Evolutionary conservation across 169 alveolate species (phyloP), one percentile per base, ranked within the genome.

Genomic region (Cryptosporidium andersoni): DNA sequence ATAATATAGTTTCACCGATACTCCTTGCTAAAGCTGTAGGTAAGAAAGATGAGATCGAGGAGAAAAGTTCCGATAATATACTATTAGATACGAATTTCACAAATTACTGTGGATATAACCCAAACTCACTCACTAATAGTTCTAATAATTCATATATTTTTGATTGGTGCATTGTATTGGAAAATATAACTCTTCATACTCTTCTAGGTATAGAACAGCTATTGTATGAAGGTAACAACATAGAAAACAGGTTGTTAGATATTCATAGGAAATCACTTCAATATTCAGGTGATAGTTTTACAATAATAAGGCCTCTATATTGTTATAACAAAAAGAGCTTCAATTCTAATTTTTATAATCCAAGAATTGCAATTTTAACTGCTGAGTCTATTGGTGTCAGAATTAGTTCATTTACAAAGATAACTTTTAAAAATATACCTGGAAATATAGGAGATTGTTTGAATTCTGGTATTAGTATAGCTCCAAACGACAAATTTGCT

Each of bases 351-450:
- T 58, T 25, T 9, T 43, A 2, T 11, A 74, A 74, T 16, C 47
- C 49, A 11, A 74, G 85, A 39, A 74, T 68, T 8, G 85, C 85
- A 6, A 47, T 74, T 6, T 45, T 74, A 49, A 60, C 85, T 1
- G 85, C 74, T 40, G 85, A 74, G 34, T 74, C 85, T 8, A 37
- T 74, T 14, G 85, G 85, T 37, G 14, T 43, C 2, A 74, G 85
- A 58, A n/a, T 74, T 7, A 74, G 60, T 34, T 74, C 60, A 36
- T 43, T 25, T 2, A 45, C 55, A 12, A 51, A 74, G 9, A 58
- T 52, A 25, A 43, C 85, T 1, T 4, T 74, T 8, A 58, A 9
- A 14, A 52, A 64, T 48, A 48, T 48, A 49, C 4, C 9, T 67
- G 52, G 34, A 4, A 67, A 12, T 34, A 2, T n/a, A 16, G 39